A percentile compares a stretch with the other conserved stretches of the same genome.
Conservation (phyloP, 1,284 basidiomycete species). For the Puccinia hordei region DNA sequence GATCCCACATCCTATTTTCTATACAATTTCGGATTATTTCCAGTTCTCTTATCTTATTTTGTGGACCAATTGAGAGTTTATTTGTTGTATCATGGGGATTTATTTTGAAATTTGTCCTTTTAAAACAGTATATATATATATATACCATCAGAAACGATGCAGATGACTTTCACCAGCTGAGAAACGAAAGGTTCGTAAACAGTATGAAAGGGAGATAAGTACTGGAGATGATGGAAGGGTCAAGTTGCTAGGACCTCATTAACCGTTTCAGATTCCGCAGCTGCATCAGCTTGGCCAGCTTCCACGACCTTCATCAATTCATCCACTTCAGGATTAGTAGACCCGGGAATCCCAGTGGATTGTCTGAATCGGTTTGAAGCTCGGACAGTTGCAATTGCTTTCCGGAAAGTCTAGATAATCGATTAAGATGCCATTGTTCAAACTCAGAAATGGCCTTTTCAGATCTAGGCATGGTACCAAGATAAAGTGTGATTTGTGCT, state of each 20-base stretch:
- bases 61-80: not conserved
- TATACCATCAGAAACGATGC: conserved; percentile 8
- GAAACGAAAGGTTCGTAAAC: not conserved
- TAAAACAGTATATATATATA: not conserved
- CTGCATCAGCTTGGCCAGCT: conserved; percentile 39
- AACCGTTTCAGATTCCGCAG: conserved; percentile 44
- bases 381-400: conserved; percentile 47
- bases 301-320: conserved; percentile 39
- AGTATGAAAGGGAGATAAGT: not conserved
- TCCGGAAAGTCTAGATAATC: conserved; percentile 42
- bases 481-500: not conserved
- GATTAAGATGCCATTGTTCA: not conserved
- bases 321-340: conserved; percentile 30
- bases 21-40: not conserved
- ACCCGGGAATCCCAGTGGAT: conserved; percentile 24
- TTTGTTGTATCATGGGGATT: not conserved
- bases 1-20: not conserved
- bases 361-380: conserved; percentile 43
- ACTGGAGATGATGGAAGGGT: not conserved
- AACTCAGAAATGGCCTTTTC: not conserved
- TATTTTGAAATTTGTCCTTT: not conserved
- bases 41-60: not conserved
- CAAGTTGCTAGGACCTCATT: conserved; percentile 38
- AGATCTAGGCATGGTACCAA: not conserved
- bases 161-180: not conserved